Conservation (phyloP, 345 rosid species). For the Corchorus olitorius region DNA sequence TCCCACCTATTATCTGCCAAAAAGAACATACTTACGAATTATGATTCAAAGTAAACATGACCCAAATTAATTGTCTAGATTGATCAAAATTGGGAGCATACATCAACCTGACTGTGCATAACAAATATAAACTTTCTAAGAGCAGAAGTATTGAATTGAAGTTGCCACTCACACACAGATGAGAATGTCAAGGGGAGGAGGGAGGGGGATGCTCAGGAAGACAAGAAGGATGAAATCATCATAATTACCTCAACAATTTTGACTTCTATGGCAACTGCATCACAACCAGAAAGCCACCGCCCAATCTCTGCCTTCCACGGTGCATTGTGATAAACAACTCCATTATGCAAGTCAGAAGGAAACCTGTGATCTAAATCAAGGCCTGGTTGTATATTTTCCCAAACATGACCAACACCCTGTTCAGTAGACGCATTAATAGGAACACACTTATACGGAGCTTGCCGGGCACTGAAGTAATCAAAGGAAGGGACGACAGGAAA, state of each 20-base stretch:
- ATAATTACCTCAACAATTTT: constrained; percentile 59
- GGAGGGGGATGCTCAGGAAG: background rate
- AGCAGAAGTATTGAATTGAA: background rate
- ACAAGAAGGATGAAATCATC: background rate
- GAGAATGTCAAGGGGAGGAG: background rate
- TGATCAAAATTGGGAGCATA: background rate
- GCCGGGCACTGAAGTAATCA: constrained; percentile 47
- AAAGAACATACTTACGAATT: constrained; percentile 16
- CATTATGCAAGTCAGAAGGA: constrained; percentile 75
- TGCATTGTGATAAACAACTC: constrained; percentile 72
- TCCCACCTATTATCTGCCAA: constrained; percentile 75
- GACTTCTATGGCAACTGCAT: constrained; percentile 55
- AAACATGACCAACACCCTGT: constrained; percentile 19
- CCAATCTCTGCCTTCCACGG: constrained; percentile 91
- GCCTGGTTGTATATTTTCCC: constrained; percentile 26
- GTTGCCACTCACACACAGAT: constrained; percentile 2
- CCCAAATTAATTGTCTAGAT: background rate
- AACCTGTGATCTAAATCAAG: constrained; percentile 57
- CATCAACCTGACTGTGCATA: background rate
- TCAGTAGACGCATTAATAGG: constrained; percentile 48
- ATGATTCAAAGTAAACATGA: background rate
- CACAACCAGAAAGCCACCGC: constrained; percentile 89
- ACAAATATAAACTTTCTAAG: background rate
- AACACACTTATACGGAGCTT: constrained; percentile 47
- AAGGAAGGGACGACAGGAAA: constrained; percentile 75